phyloP scores from a whole-genome alignment of 352 stramenopile genomes.

The Phytophthora cryptogea region DNA sequence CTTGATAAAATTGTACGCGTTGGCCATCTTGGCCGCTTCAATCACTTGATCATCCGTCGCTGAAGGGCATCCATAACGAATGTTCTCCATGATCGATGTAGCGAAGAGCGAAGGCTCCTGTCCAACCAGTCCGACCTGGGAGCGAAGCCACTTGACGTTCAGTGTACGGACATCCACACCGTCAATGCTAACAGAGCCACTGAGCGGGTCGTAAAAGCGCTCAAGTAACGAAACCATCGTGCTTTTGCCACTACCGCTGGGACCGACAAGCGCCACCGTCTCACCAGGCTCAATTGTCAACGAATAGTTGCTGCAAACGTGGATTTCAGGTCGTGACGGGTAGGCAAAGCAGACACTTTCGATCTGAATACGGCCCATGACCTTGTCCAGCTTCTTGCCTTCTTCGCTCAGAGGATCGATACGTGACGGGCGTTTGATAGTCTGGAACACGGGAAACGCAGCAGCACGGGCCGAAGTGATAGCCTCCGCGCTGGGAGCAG shows the following conservation, averaged over 20 bases:
- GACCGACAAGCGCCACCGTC: constrained; percentile 69
- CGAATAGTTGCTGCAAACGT: constrained; percentile 66
- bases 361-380: constrained; percentile 72
- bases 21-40: constrained; percentile 77
- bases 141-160: constrained; percentile 49
- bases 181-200: constrained; percentile 46
- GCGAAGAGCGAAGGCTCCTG: constrained; percentile 88
- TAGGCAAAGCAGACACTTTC: constrained; percentile 84
- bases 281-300: constrained; percentile 64
- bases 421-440: constrained; percentile 60
- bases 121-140: constrained; percentile 66
- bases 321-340: constrained; percentile 56
- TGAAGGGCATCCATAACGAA: constrained; percentile 43
- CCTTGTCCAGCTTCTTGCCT: constrained; percentile 41
- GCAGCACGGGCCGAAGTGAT: constrained; percentile 58
- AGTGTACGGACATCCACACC: constrained; percentile 75
- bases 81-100: constrained; percentile 60
- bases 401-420: constrained; percentile 56
- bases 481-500: constrained; percentile 62
- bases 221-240: constrained; percentile 93
- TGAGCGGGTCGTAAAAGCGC: constrained; percentile 92
- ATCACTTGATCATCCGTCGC: constrained; percentile 81
- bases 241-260: constrained; percentile 80
- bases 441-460: constrained; percentile 67
- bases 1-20: constrained; percentile 92